Evolutionary conservation across 1,284 basidiomycete genomes (phyloP), one percentile per base, ranked within the genome.

Genomic region (Xerocomus amazonicus): DNA sequence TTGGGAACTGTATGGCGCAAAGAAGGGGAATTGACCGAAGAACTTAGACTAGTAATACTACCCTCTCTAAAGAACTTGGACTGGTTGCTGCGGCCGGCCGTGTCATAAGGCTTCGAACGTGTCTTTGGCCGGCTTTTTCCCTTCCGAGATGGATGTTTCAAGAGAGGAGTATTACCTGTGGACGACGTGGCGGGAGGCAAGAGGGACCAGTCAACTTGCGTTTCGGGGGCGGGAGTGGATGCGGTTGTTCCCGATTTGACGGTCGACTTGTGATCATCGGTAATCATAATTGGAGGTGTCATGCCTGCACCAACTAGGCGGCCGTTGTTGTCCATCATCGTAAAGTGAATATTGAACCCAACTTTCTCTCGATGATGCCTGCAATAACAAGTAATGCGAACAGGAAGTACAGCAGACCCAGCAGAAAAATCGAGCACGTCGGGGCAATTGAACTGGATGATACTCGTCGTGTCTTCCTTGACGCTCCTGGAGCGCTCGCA

Each of bases 331-430:
- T 97, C 91, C 60, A 87, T 81, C 75, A 99, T 81, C 16, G 86
- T 87, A 68, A 99, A 91, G 61, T 91, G 88, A 56, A 99, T 86
- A 66, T 89, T 86, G 72, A 99, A 99, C 1, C 97, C 97, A 42
- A 90, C 77, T 73, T 97, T 98, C 73, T 99, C 97, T 54, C 92
- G 87, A 71, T 99, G 97, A 74, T 99, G 97, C 45, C 97, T 87
- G 63, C 97, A 99, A 70, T 99, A 99, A 72, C 97, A 99, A 7
- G 97, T 97, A 57, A 99, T 93, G 42, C 97, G 84, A 43, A 98
- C 86, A 3, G 97, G 97, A 14, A 99, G 76, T 16, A 92, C 80
- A 12, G 87, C 87, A 34, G 91, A 90, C 31, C 97, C 97, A 16
- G 86, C 79, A 13, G 85, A 87, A 64, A 99, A 93, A 60, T 94